Percentiles rank a stretch among this genome's conserved stretches.
Conservation (phyloP, 1,284 basidiomycete species). For the Meira nashicola region DNA sequence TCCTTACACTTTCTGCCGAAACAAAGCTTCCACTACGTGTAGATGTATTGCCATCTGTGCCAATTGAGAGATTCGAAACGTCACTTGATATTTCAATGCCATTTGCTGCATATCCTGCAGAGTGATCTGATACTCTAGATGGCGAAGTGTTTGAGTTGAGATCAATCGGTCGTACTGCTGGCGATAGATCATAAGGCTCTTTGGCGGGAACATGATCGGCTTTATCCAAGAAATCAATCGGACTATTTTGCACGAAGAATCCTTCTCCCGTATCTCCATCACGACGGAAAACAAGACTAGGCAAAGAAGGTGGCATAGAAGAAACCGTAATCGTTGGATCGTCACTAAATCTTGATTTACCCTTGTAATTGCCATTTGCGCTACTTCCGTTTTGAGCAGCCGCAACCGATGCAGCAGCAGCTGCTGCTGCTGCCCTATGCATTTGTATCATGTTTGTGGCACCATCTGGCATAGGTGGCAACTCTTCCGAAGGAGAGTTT, state of each 20-base stretch:
- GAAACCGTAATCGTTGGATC: slow-evolving; percentile 5
- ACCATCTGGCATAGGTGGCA: neutral
- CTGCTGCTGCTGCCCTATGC: slow-evolving; percentile 13
- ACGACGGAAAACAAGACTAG: slow-evolving; percentile 15
- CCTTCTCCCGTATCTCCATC: slow-evolving; percentile 17
- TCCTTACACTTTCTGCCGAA: neutral
- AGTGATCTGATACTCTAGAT: neutral
- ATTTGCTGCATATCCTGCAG: too few species aligned
- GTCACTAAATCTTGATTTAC: slow-evolving; percentile 13
- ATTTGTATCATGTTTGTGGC: slow-evolving; percentile 1
- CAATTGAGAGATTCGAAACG: too few species aligned
- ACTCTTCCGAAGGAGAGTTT: neutral
- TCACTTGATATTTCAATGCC: too few species aligned
- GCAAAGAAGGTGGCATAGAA: slow-evolving; percentile 11
- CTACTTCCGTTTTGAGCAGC: neutral
- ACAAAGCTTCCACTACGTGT: too few species aligned
- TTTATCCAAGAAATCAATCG: neutral
- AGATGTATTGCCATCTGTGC: too few species aligned
- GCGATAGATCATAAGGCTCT: neutral
- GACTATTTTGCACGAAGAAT: slow-evolving; percentile 24
- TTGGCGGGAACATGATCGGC: neutral
- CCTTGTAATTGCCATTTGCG: slow-evolving; percentile 14
- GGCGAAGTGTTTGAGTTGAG: neutral
- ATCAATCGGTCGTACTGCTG: neutral
- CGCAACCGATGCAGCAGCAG: slow-evolving; percentile 10